Evolutionary conservation across 176 grass and related monocot species (phyloP).

Genomic region (Zoysia japonica): DNA sequence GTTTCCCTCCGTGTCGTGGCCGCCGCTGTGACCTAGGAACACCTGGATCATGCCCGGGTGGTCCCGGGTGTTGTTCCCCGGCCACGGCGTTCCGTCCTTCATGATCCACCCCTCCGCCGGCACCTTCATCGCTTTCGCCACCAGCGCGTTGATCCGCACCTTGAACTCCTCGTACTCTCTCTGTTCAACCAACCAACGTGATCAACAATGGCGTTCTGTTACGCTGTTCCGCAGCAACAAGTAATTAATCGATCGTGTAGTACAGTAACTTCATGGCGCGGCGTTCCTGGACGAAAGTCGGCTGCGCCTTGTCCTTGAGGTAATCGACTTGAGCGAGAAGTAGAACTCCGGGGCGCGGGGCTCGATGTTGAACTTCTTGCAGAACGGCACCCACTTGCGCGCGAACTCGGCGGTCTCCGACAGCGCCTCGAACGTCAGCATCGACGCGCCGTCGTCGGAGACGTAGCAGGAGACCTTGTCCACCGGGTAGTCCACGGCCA

Average conservation of each 20-base stretch:
- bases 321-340: conserved; percentile 93
- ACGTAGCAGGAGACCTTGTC: conserved; percentile 99
- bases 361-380: conserved; percentile 96
- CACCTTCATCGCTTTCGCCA: conserved; percentile 89
- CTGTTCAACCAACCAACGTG: conserved; percentile 30
- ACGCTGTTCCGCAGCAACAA: neutral
- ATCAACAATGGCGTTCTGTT: neutral
- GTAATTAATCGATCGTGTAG: neutral
- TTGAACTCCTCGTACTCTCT: conserved; percentile 99
- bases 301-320: conserved; percentile 98
- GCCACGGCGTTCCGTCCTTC: conserved; percentile 98
- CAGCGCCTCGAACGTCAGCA: conserved; percentile 92
- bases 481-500: conserved; percentile 91
- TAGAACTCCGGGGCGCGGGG: conserved; percentile 93
- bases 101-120: conserved; percentile 93
- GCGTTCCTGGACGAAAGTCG: conserved; percentile 88
- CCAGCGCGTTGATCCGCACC: conserved; percentile 90
- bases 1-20: conserved; percentile 89
- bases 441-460: conserved; percentile 95
- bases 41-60: conserved; percentile 99
- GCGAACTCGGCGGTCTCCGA: conserved; percentile 96
- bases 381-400: conserved; percentile 97
- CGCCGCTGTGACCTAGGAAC: conserved; percentile 92
- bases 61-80: conserved; percentile 95
- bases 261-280: conserved; percentile 88